Conservation (phyloP, 2,329 filamentous ascomycete genomes). For the Xylariaceae sp. region DNA sequence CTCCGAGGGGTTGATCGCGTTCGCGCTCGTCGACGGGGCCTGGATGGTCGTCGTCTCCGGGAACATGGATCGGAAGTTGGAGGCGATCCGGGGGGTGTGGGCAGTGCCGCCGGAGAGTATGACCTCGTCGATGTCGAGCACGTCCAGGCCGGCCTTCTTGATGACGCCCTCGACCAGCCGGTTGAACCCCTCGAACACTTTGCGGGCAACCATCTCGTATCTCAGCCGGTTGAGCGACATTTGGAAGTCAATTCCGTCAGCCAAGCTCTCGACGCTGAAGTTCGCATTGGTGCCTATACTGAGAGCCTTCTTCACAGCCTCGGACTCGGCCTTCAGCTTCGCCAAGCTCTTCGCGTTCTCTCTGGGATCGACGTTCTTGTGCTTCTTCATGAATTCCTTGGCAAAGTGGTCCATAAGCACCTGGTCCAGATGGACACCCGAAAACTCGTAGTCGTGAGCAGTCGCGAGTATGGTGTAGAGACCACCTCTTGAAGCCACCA, state of each 20-base stretch:
- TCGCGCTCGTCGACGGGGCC: constrained; percentile 70
- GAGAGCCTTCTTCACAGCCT: constrained; percentile 85
- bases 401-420: constrained; percentile 93
- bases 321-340: constrained; percentile 87
- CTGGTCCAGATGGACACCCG: constrained; percentile 78
- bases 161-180: constrained; percentile 76
- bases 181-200: constrained; percentile 83
- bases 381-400: constrained; percentile 98
- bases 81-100: constrained; percentile 88
- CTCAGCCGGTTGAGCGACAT: constrained; percentile 87
- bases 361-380: constrained; percentile 75
- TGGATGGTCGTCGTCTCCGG: constrained; percentile 69
- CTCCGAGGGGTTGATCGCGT: constrained; percentile 89
- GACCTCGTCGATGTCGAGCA: constrained; percentile 90
- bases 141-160: constrained; percentile 86
- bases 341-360: constrained; percentile 74
- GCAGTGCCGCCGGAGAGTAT: constrained; percentile 87
- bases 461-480: constrained; percentile 95
- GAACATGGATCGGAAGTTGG: constrained; percentile 73
- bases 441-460: constrained; percentile 90
- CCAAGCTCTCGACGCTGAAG: constrained; percentile 87
- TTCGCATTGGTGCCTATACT: constrained; percentile 81
- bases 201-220: constrained; percentile 81
- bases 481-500: constrained; percentile 84
- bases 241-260: constrained; percentile 83